Conservation (phyloP, 2,329 filamentous ascomycete species). For the Diplocarpon mali region DNA sequence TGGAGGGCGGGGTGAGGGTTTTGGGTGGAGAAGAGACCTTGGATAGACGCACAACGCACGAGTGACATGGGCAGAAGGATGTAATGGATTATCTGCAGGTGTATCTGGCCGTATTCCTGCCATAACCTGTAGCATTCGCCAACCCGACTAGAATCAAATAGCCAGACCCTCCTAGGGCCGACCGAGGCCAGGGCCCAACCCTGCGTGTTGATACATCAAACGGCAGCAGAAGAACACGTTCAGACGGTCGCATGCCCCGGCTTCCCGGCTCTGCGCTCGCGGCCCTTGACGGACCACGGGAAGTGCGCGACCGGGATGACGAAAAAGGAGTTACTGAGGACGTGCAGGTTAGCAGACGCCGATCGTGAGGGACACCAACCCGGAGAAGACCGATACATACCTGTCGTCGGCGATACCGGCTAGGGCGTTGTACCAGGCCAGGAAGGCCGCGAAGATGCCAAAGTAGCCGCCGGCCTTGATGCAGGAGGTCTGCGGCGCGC, state of each 20-base stretch:
- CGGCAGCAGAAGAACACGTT: neutral
- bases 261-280: slow-evolving; percentile 44
- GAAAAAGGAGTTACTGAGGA: slow-evolving; percentile 70
- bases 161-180: too few species aligned
- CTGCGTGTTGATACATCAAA: neutral
- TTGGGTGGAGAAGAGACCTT: too few species aligned
- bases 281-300: slow-evolving; percentile 79
- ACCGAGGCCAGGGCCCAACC: neutral
- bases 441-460: slow-evolving; percentile 68
- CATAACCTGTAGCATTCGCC: too few species aligned
- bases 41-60: too few species aligned
- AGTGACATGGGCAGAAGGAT: too few species aligned
- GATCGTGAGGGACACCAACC: neutral
- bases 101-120: too few species aligned
- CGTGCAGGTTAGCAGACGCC: slow-evolving; percentile 1
- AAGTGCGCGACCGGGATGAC: slow-evolving; percentile 87
- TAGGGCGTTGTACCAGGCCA: slow-evolving; percentile 80
- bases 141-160: too few species aligned
- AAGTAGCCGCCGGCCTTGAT: slow-evolving; percentile 67
- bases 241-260: slow-evolving; percentile 29
- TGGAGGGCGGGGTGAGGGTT: too few species aligned
- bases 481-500: slow-evolving; percentile 34
- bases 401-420: slow-evolving; percentile 67
- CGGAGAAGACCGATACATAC: slow-evolving; percentile 30
- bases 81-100: too few species aligned